A percentile compares a stretch with the other conserved stretches of the same genome.
phyloP scores from a whole-genome alignment of 2,329 filamentous ascomycete species.

The Colletotrichum gigasporum region DNA sequence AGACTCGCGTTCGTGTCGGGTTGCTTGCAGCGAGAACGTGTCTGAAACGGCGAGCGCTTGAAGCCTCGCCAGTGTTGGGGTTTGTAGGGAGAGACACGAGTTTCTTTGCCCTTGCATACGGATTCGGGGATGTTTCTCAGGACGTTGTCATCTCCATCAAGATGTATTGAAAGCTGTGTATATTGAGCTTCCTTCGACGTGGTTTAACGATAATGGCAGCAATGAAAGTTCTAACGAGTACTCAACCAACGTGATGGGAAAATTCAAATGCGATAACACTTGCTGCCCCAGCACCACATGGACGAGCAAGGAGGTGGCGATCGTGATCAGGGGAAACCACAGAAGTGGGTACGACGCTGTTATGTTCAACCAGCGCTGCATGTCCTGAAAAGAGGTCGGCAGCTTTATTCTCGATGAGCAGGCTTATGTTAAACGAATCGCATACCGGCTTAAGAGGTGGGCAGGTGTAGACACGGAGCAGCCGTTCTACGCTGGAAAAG shows the following conservation, averaged over 20 bases:
- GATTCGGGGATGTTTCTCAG: too few relatives aligned
- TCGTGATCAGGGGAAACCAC: slow-evolving; percentile 44
- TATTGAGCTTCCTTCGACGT: not conserved
- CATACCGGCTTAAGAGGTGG: slow-evolving; percentile 49
- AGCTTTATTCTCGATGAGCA: slow-evolving; percentile 37
- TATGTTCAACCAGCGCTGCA: slow-evolving; percentile 49
- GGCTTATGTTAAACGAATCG: slow-evolving; percentile 45
- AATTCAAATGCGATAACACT: slow-evolving; percentile 42
- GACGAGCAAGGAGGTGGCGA: slow-evolving; percentile 45
- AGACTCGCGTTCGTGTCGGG: too few relatives aligned
- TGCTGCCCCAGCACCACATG: slow-evolving; percentile 37
- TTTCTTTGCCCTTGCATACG: too few relatives aligned
- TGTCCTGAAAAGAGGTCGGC: slow-evolving; percentile 39
- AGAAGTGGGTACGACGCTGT: slow-evolving; percentile 44
- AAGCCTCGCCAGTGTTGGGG: too few relatives aligned
- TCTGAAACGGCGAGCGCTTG: too few relatives aligned
- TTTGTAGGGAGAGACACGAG: too few relatives aligned
- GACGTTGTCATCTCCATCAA: slow-evolving; percentile 11
- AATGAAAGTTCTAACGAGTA: slow-evolving; percentile 31
- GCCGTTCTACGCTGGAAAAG: not conserved
- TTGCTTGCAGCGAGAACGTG: too few relatives aligned
- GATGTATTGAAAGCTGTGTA: slow-evolving; percentile 21
- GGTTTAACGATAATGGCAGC: slow-evolving; percentile 37
- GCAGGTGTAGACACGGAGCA: slow-evolving; percentile 36
- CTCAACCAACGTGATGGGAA: slow-evolving; percentile 43